These are phyloP conservation scores for Pythium volutum DNA, from an alignment of 352 stramenopile genomes.

Conservation along the genomic window DNA sequence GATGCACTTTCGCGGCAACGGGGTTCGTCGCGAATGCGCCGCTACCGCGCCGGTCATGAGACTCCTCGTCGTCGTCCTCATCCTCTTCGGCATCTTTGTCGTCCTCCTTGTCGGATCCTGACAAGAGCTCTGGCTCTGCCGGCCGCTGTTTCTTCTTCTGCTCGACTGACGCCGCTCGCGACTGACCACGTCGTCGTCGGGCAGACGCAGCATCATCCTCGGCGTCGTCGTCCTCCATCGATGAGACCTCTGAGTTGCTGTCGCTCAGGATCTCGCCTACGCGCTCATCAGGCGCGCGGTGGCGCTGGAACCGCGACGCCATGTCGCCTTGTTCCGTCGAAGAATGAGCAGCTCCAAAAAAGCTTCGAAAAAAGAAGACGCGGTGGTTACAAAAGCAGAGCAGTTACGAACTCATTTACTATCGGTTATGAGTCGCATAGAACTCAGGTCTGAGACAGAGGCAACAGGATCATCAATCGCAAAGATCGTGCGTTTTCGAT, in stretches of 20 bases:
- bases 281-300: constrained; percentile 25
- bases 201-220: no score
- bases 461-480: not conserved
- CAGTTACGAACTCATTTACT: not conserved
- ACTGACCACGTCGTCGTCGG: not conserved
- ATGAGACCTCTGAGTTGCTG: constrained; percentile 50
- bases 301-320: constrained; percentile 19
- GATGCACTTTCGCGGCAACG: constrained; percentile 4
- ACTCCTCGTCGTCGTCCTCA: not conserved
- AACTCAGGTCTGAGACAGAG: not conserved
- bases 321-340: not conserved
- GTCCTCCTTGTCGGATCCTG: constrained; percentile 28
- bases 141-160: not conserved
- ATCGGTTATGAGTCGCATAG: not conserved
- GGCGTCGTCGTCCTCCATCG: constrained; percentile 17
- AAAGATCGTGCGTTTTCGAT: not conserved
- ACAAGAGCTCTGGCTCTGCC: constrained; percentile 17
- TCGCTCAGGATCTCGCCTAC: constrained; percentile 63
- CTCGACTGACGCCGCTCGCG: no score
- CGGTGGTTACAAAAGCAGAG: not conserved
- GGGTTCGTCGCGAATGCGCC: not conserved
- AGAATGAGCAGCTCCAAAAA: not conserved
- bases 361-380: constrained; percentile 16
- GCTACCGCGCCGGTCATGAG: not conserved
- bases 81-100: constrained; percentile 29